Evolutionary conservation across 768 basidiomycete species (phyloP), one percentile per base, ranked within the genome.

Genomic region (Hygrocybe coccinea): DNA sequence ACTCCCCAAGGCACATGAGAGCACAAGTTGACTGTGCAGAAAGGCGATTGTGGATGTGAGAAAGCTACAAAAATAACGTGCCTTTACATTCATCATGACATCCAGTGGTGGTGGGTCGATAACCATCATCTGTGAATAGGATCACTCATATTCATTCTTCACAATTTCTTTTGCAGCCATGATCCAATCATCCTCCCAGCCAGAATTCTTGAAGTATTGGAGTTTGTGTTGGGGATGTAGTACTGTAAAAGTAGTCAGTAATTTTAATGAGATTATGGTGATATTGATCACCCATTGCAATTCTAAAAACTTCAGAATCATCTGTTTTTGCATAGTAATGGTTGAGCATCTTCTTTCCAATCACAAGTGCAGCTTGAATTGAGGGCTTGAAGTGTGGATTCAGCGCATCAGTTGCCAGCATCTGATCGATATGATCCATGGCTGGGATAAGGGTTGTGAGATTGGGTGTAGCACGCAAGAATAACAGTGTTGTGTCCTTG

Each of bases 211-310:
- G 56, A 75, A 73, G 55, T 75, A 76, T 11, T 56, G 48, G 1
- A 73, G 62, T 59, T 74, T 74, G 62, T 71, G 63, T 0, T 55
- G 55, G 2, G 71, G 73, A 56, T 74, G 69, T 6, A 74, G 66
- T 17, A 74, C 72, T 75, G 34, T 1, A 34, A 36, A 21, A 9
- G 6, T 29, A 24, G 34, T 37, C 21, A 6, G 17, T 14, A 9
- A n/a, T 21, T 19, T 9, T 11, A 19, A 8, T 3, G 15, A 21
- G 35, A 5, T 15, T 15, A 15, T 24, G 12, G 44, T 17, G 19
- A 43, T 1, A 72, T 67, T 0, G 5, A 62, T 11, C 45, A 68
- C 67, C 54, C 62, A 67, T 65, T 1, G 65, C 63, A 34, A 67
- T 63, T 0, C 56, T 55, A 56, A 68, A 66, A 8, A 61, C 39